Conservation (phyloP, 2,329 filamentous ascomycete genomes). For the Stylonectria norvegica region DNA sequence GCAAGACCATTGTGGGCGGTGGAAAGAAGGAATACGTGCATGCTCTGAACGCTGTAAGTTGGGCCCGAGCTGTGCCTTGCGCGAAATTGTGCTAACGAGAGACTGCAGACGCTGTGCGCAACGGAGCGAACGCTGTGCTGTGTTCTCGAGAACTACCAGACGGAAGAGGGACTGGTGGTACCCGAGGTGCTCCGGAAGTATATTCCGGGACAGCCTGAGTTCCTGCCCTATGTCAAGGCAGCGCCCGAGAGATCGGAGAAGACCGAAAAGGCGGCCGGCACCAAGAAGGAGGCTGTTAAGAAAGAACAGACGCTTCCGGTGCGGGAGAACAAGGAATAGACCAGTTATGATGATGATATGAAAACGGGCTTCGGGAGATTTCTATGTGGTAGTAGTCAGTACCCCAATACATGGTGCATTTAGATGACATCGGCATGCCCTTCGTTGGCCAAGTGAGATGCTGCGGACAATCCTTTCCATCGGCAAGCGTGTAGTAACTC, state of each 20-base stretch:
- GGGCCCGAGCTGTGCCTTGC: neutral
- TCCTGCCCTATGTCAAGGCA: slow-evolving; percentile 85
- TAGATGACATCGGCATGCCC: too few relatives aligned
- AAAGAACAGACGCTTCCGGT: slow-evolving; percentile 26
- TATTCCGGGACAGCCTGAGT: slow-evolving; percentile 83
- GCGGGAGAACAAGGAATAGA: slow-evolving; percentile 21
- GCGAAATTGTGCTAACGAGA: slow-evolving; percentile 7
- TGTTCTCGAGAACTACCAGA: slow-evolving; percentile 95
- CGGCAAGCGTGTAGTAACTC: too few relatives aligned
- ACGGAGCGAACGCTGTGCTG: slow-evolving; percentile 93
- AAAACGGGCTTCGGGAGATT: slow-evolving; percentile 15
- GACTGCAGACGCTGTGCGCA: slow-evolving; percentile 66
- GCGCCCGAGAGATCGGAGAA: slow-evolving; percentile 63
- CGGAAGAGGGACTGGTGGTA: slow-evolving; percentile 75
- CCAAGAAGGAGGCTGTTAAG: slow-evolving; percentile 26
- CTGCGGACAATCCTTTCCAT: too few relatives aligned
- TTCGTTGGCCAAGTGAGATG: too few relatives aligned
- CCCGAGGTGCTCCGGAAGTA: slow-evolving; percentile 85
- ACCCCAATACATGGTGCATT: too few relatives aligned
- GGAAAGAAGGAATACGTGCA: slow-evolving; percentile 92
- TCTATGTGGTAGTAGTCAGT: too few relatives aligned
- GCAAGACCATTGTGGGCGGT: slow-evolving; percentile 54
- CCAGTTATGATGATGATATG: slow-evolving; percentile 7
- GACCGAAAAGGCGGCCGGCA: slow-evolving; percentile 24
- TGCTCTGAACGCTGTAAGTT: slow-evolving; percentile 67